These are phyloP conservation scores for Halophytophthora batemanensis DNA, from an alignment of 352 stramenopile genomes.

Conservation along the genomic window DNA sequence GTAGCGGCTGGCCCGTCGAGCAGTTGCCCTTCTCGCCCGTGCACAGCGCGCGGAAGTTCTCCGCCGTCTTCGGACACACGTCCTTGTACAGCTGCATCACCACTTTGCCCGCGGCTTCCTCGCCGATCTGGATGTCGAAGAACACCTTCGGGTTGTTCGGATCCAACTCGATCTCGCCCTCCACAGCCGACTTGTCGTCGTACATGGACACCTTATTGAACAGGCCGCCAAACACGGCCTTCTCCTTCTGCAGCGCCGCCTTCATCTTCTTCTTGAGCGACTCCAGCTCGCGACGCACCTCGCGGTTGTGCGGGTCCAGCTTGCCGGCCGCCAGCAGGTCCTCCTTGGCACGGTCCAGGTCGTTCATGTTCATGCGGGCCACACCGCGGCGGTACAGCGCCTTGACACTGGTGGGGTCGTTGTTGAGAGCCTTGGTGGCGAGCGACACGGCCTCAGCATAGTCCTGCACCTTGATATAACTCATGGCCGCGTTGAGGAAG, in stretches of 20 bases:
- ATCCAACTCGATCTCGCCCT: constrained; percentile 52
- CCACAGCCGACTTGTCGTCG: constrained; percentile 93
- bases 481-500: constrained; percentile 94
- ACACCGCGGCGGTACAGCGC: constrained; percentile 83
- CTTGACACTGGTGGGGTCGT: constrained; percentile 82
- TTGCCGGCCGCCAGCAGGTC: constrained; percentile 82
- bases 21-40: constrained; percentile 96
- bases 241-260: constrained; percentile 94
- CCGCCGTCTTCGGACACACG: constrained; percentile 94
- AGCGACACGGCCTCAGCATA: constrained; percentile 86
- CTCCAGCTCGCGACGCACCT: constrained; percentile 76
- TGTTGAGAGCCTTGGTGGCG: constrained; percentile 79
- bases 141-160: constrained; percentile 96
- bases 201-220: constrained; percentile 98
- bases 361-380: constrained; percentile 79
- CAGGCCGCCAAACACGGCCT: constrained; percentile 93
- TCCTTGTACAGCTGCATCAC: constrained; percentile 97
- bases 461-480: constrained; percentile 90
- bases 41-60: constrained; percentile 98
- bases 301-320: constrained; percentile 76
- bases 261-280: constrained; percentile 85
- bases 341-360: constrained; percentile 85
- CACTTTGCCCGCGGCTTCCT: constrained; percentile 83
- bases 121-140: constrained; percentile 96
- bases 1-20: constrained; percentile 81